These are phyloP conservation scores for Diplosphaera chodatii DNA, from an alignment of 139 green algal genomes.

Conservation along the genomic window DNA sequence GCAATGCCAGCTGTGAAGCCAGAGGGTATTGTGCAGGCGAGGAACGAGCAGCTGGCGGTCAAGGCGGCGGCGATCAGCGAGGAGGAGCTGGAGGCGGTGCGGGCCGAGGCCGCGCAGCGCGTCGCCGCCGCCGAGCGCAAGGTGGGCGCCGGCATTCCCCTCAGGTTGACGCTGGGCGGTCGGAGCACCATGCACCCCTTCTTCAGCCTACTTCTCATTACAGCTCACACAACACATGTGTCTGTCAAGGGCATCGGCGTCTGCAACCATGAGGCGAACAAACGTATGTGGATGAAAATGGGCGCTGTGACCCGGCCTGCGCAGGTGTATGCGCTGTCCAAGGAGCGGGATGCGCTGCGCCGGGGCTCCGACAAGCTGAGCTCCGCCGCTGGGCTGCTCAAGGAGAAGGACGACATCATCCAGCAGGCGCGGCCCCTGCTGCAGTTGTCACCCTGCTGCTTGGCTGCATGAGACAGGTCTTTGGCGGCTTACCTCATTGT, in stretches of 20 bases:
- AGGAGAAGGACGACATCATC: slow-evolving; percentile 91
- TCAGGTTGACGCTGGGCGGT: no score
- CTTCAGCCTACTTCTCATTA: no score
- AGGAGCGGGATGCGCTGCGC: slow-evolving; percentile 84
- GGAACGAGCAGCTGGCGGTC: slow-evolving; percentile 72
- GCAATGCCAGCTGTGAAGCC: no score
- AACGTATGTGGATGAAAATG: no score
- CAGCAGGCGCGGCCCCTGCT: slow-evolving; percentile 46
- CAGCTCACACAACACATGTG: no score
- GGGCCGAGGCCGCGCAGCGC: slow-evolving; percentile 50
- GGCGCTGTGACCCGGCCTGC: no score
- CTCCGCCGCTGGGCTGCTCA: slow-evolving; percentile 60
- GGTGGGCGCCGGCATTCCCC: no score
- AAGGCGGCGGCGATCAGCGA: slow-evolving; percentile 37
- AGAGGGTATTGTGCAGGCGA: slow-evolving; percentile 41
- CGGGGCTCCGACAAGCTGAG: slow-evolving; percentile 60
- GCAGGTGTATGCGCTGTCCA: slow-evolving; percentile 81
- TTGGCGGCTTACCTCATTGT: no score
- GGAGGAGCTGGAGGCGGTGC: slow-evolving; percentile 40
- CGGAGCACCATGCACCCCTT: no score
- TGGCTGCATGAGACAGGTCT: no score
- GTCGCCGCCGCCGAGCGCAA: slow-evolving; percentile 37
- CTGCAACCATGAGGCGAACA: no score
- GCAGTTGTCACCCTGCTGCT: slow-evolving; percentile 18
- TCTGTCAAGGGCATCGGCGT: no score